A percentile compares a stretch with the other conserved stretches of the same genome.
phyloP scores from a whole-genome alignment of 148 eudicot genomes.

The Persicaria tinctoria region DNA sequence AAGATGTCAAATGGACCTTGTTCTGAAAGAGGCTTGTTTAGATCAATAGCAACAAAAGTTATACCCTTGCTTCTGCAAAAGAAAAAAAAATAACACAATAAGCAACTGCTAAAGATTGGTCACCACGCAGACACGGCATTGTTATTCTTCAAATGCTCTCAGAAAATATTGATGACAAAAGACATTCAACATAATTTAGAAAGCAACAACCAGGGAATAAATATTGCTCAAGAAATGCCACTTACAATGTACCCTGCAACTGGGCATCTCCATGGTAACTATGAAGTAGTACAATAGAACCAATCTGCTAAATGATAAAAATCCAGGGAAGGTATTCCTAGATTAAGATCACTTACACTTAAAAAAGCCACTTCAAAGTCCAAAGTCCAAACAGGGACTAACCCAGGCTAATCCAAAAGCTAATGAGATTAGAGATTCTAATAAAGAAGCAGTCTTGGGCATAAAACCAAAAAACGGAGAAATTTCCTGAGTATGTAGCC shows the following conservation, averaged over 20 bases:
- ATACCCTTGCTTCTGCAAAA: constrained; percentile 83
- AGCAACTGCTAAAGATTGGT: constrained; percentile 4
- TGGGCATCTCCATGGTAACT: neutral
- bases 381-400: neutral
- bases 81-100: neutral
- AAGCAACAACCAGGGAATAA: neutral
- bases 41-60: constrained; percentile 77
- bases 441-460: neutral
- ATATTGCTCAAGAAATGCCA: neutral
- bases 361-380: neutral
- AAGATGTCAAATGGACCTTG: constrained; percentile 97
- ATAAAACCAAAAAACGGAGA: neutral
- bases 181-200: neutral
- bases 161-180: neutral
- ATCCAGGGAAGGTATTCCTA: neutral
- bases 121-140: neutral
- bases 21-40: constrained; percentile 63
- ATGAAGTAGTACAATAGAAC: neutral
- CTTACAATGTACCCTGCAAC: neutral
- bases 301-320: neutral
- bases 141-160: neutral
- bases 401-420: neutral
- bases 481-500: neutral
- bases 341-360: neutral
- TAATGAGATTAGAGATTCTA: neutral